Evolutionary conservation across 129 eudicot species (phyloP).

Genomic region (Kitagawia praeruptora): DNA sequence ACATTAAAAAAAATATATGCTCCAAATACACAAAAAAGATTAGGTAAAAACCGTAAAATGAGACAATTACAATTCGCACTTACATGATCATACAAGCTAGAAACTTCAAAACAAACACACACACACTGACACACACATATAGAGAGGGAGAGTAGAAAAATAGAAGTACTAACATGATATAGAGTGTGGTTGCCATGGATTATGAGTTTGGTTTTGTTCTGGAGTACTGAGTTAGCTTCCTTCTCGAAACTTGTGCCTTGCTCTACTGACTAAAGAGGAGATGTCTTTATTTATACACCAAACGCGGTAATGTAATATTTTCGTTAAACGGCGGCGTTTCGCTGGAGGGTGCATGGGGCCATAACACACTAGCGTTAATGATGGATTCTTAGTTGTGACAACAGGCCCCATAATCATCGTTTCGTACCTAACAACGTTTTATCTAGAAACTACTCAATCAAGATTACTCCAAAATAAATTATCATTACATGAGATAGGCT

Average conservation of each 20-base stretch:
- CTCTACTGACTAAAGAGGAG: neutral
- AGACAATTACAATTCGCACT: too few relatives aligned
- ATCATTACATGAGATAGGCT: too few relatives aligned
- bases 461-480: too few relatives aligned
- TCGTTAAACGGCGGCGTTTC: neutral
- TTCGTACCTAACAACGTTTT: neutral
- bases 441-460: neutral
- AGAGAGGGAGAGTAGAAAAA: neutral
- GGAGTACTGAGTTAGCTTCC: neutral
- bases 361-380: neutral
- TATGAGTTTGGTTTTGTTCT: neutral
- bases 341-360: neutral
- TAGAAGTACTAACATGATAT: neutral
- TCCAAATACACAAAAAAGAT: too few relatives aligned
- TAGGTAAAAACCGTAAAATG: too few relatives aligned
- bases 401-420: neutral
- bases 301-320: neutral
- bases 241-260: neutral
- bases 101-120: neutral
- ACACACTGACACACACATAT: too few relatives aligned
- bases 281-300: neutral
- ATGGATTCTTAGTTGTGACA: neutral
- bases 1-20: too few relatives aligned
- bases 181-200: constrained; percentile 1
- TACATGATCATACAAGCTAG: neutral